A percentile compares a stretch with the other conserved stretches of the same genome.
Evolutionary conservation across 306 rosid species (phyloP).

Genomic region (Leucaena leucocephala): DNA sequence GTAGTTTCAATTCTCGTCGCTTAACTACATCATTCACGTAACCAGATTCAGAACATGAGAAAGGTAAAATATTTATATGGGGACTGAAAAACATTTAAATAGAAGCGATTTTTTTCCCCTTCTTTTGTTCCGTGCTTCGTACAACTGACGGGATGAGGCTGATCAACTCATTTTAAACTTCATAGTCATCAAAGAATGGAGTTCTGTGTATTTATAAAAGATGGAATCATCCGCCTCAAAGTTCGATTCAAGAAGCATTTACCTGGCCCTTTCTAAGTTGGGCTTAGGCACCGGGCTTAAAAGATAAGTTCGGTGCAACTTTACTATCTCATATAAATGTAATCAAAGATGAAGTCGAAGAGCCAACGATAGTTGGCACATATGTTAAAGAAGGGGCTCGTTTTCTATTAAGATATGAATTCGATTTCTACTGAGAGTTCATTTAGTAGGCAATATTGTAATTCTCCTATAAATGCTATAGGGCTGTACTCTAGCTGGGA

Average conservation of each 20-base stretch:
- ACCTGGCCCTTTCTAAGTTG: background rate
- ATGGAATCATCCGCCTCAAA: background rate
- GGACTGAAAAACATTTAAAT: constrained; percentile 1
- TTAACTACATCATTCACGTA: constrained; percentile 74
- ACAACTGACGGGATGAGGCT: background rate
- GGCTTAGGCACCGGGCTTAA: background rate
- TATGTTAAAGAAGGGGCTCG: too few relatives aligned
- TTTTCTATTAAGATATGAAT: too few relatives aligned
- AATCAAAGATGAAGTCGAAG: background rate
- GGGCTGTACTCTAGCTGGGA: too few relatives aligned
- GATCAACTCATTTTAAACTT: constrained; percentile 24
- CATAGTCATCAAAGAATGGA: background rate
- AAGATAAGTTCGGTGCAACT: background rate
- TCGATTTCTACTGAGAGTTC: too few relatives aligned
- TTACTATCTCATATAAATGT: constrained; percentile 16
- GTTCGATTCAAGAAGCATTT: background rate
- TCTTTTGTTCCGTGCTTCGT: background rate
- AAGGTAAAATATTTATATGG: constrained; percentile 20
- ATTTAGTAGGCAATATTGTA: too few relatives aligned
- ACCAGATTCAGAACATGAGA: constrained; percentile 51
- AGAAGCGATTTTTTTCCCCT: background rate
- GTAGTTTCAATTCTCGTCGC: constrained; percentile 62
- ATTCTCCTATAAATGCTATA: too few relatives aligned
- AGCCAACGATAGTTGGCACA: too few relatives aligned
- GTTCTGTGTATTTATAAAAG: constrained; percentile 1